These are phyloP conservation scores for Pseudogymnoascus sp. DNA, from an alignment of 2,329 filamentous ascomycete species.

Conservation along the genomic window DNA sequence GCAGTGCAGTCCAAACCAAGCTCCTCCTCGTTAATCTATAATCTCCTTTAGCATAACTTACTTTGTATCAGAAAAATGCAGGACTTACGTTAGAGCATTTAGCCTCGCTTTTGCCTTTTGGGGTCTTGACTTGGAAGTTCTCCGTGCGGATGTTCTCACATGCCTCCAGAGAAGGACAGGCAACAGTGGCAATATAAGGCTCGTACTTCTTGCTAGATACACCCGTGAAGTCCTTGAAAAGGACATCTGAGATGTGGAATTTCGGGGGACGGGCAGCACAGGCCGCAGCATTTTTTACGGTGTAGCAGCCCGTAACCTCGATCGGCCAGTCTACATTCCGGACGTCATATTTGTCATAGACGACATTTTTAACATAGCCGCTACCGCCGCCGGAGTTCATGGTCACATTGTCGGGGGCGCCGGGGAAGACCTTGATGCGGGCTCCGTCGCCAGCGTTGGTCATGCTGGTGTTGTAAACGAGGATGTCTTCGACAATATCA, in stretches of 20 bases:
- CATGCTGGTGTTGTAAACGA: constrained; percentile 53
- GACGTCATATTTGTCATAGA: constrained; percentile 48
- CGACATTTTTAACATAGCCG: constrained; percentile 53
- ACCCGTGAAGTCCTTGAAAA: constrained; percentile 45
- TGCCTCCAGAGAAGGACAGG: constrained; percentile 25
- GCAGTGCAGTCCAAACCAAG: not conserved
- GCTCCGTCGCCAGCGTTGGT: constrained; percentile 51
- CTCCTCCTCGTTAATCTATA: not conserved
- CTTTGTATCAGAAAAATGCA: not conserved
- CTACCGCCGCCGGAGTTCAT: constrained; percentile 48
- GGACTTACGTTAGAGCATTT: not conserved
- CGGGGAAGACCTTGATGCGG: constrained; percentile 60
- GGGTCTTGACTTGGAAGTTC: not conserved
- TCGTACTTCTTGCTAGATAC: constrained; percentile 37
- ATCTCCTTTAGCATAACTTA: not conserved
- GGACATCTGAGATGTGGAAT: constrained; percentile 44
- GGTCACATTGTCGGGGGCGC: constrained; percentile 36
- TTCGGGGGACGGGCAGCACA: constrained; percentile 18
- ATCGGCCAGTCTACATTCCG: constrained; percentile 44
- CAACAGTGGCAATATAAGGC: constrained; percentile 35
- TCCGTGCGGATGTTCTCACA: not conserved
- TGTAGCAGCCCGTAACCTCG: constrained; percentile 45
- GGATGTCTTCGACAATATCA: constrained; percentile 62
- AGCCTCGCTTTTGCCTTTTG: not conserved
- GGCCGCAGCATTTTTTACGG: constrained; percentile 37